Conservation (phyloP, 768 basidiomycete species). For the Pleurotus citrinopileatus region DNA sequence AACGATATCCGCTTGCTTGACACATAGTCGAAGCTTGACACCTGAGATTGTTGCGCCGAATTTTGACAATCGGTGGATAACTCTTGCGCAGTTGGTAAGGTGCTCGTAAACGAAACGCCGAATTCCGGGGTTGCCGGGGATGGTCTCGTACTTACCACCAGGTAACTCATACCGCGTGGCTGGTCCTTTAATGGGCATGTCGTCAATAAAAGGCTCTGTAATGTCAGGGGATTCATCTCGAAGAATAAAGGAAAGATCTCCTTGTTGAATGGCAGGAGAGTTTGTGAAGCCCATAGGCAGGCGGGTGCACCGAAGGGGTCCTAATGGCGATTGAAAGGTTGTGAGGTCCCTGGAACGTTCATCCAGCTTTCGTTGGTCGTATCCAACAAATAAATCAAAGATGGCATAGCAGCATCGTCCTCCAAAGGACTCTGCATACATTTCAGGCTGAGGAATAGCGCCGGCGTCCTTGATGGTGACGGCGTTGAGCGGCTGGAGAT, state of each 20-base stretch:
- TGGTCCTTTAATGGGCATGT: slow-evolving; percentile 32
- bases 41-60: slow-evolving; percentile 19
- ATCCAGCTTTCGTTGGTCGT: slow-evolving; percentile 26
- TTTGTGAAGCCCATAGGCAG: slow-evolving; percentile 41
- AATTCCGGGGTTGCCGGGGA: slow-evolving; percentile 33
- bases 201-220: slow-evolving; percentile 35
- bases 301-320: slow-evolving; percentile 22
- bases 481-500: slow-evolving; percentile 30
- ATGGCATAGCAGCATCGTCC: slow-evolving; percentile 28
- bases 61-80: not conserved
- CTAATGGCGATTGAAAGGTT: slow-evolving; percentile 35
- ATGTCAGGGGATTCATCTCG: slow-evolving; percentile 35
- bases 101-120: slow-evolving; percentile 38
- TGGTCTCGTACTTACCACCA: slow-evolving; percentile 29
- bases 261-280: slow-evolving; percentile 36
- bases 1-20: slow-evolving; percentile 20
- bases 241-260: slow-evolving; percentile 33
- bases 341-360: slow-evolving; percentile 32
- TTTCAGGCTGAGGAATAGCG: slow-evolving; percentile 27
- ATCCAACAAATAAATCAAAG: slow-evolving; percentile 33
- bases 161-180: slow-evolving; percentile 22
- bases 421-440: slow-evolving; percentile 29
- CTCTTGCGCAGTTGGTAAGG: slow-evolving; percentile 15
- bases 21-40: slow-evolving; percentile 17
- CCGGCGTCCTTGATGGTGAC: slow-evolving; percentile 33